Percentiles rank a stretch among this genome's conserved stretches.
phyloP scores from a whole-genome alignment of 2,329 filamentous ascomycete genomes.

The Dryadomyces quercivorus region DNA sequence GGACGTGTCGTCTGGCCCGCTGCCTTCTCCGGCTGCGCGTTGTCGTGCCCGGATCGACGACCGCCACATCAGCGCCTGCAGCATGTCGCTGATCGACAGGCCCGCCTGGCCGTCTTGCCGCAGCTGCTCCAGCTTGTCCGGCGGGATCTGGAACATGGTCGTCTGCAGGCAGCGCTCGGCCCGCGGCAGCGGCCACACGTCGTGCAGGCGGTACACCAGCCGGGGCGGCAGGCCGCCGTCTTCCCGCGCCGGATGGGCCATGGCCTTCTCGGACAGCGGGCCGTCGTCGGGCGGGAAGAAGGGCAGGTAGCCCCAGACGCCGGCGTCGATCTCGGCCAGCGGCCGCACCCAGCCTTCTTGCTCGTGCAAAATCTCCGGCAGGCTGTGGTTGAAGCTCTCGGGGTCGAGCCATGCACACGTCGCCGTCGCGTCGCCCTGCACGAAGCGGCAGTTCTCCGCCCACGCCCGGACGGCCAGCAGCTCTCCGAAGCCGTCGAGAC shows the following conservation, averaged over 20 bases:
- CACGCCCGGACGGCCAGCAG: slow-evolving; percentile 1
- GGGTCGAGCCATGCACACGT: background rate
- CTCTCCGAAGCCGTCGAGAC: slow-evolving; percentile 1
- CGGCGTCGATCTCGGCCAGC: background rate
- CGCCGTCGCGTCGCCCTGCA: background rate
- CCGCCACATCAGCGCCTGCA: slow-evolving; percentile 3
- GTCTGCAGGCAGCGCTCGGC: background rate
- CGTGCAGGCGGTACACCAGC: background rate
- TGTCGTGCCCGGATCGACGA: background rate
- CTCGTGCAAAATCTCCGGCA: background rate
- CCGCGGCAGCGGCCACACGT: slow-evolving; percentile 1
- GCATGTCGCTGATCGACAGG: slow-evolving; percentile 1
- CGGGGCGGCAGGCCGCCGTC: background rate
- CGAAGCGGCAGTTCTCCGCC: slow-evolving; percentile 1
- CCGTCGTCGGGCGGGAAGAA: background rate
- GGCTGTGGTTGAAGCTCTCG: slow-evolving; percentile 3
- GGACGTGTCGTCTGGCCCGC: background rate
- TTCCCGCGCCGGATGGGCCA: background rate
- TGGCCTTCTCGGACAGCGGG: background rate
- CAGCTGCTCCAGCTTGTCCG: background rate
- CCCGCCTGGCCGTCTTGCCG: background rate
- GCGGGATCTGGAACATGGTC: background rate
- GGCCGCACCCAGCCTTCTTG: background rate
- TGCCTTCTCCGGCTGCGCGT: background rate
- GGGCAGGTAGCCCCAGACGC: background rate